Percentiles rank a stretch among this genome's conserved stretches.
These are phyloP conservation scores for Cercospora beticola DNA, from an alignment of 2,329 filamentous ascomycete species.

Conservation along the genomic window DNA sequence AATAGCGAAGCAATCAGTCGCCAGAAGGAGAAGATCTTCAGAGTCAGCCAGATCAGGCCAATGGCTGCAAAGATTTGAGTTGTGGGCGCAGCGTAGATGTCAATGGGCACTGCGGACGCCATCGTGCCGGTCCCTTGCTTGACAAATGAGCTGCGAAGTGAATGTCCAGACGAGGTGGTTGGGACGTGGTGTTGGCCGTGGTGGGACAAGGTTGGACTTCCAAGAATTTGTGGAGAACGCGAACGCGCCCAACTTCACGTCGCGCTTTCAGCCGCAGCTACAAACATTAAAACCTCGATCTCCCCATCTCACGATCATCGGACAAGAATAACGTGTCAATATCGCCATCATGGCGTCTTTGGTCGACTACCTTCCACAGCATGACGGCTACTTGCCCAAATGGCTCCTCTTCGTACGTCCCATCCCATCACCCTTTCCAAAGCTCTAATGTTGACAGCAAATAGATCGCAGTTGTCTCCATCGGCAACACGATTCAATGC, in stretches of 20 bases:
- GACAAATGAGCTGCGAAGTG: background rate
- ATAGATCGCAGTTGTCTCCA: slow-evolving; percentile 77
- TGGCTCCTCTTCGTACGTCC: slow-evolving; percentile 63
- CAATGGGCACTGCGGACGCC: slow-evolving; percentile 24
- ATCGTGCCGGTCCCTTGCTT: slow-evolving; percentile 14
- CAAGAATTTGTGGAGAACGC: background rate
- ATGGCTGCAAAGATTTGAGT: slow-evolving; percentile 40
- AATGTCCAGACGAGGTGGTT: background rate
- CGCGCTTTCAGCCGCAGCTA: background rate
- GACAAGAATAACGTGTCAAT: background rate
- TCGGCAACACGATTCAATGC: slow-evolving; percentile 82
- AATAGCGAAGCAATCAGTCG: slow-evolving; percentile 51
- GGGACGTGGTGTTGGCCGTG: background rate
- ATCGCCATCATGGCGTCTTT: slow-evolving; percentile 28
- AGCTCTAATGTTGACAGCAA: background rate
- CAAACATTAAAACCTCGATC: background rate
- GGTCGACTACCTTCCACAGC: slow-evolving; percentile 44
- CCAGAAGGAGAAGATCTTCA: slow-evolving; percentile 49
- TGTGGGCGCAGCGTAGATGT: slow-evolving; percentile 35
- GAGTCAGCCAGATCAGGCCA: slow-evolving; percentile 40
- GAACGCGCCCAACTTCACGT: slow-evolving; percentile 7
- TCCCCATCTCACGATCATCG: background rate
- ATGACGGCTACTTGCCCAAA: slow-evolving; percentile 58
- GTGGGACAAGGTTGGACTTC: slow-evolving; percentile 3
- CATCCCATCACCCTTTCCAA: slow-evolving; percentile 8